These are phyloP conservation scores for Hevea brasiliensis DNA, from an alignment of 345 rosid genomes.

Conservation along the genomic window DNA sequence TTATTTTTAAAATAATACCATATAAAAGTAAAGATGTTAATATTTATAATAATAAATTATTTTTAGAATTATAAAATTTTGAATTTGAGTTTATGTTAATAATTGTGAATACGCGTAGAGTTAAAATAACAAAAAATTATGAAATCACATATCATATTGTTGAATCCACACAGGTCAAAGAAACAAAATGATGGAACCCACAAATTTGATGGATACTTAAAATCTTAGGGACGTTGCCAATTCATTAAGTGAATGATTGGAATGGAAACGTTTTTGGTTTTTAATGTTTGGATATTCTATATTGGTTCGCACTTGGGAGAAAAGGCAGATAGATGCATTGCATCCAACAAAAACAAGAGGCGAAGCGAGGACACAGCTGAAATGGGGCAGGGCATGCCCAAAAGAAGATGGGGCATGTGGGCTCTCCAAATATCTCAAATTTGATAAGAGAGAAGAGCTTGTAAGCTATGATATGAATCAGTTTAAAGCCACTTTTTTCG, in stretches of 20 bases:
- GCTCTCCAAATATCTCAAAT: slow-evolving; percentile 39
- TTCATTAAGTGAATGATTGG: slow-evolving; percentile 58
- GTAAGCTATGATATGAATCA: background rate
- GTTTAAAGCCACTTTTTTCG: slow-evolving; percentile 24
- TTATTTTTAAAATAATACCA: no score
- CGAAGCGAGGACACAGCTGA: slow-evolving; percentile 48
- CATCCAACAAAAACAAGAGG: slow-evolving; percentile 34
- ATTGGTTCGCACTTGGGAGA: no score
- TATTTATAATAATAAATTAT: no score
- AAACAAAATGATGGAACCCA: slow-evolving; percentile 19
- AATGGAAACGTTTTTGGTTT: slow-evolving; percentile 8
- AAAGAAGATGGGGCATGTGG: slow-evolving; percentile 51
- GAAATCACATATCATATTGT: background rate
- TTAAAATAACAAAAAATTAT: background rate
- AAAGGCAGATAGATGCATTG: slow-evolving; percentile 53
- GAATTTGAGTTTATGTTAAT: no score
- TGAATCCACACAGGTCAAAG: slow-evolving; percentile 8
- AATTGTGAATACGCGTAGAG: slow-evolving; percentile 8
- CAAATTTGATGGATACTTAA: slow-evolving; percentile 23
- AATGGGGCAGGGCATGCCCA: slow-evolving; percentile 56
- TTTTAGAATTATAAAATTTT: no score
- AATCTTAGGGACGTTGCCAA: slow-evolving; percentile 51
- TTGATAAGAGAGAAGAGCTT: slow-evolving; percentile 6
- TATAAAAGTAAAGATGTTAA: no score
- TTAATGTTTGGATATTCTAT: background rate